These are phyloP conservation scores for Leishmania tropica DNA, from an alignment of 208 protist genomes.

Conservation along the genomic window DNA sequence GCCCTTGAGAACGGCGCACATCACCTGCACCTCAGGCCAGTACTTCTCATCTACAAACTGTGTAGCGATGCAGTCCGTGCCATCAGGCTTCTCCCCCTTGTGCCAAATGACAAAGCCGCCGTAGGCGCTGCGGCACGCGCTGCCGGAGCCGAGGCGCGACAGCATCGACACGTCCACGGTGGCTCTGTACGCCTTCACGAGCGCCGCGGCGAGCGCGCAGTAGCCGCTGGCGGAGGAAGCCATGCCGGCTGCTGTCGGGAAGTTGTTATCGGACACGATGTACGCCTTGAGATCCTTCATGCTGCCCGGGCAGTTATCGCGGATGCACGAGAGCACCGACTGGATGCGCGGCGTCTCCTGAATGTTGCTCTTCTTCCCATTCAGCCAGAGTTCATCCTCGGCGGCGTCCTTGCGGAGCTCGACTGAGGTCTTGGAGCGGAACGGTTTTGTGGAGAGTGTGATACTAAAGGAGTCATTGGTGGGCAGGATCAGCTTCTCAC, in stretches of 20 bases:
- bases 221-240: constrained; percentile 98
- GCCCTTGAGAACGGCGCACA: constrained; percentile 92
- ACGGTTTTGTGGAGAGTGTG: constrained; percentile 94
- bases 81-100: constrained; percentile 86
- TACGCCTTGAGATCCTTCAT: constrained; percentile 71
- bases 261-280: constrained; percentile 98
- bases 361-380: constrained; percentile 88
- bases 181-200: constrained; percentile 67
- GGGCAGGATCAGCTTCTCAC: constrained; percentile 93
- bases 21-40: constrained; percentile 95
- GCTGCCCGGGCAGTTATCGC: constrained; percentile 52
- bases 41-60: constrained; percentile 91
- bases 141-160: constrained; percentile 94
- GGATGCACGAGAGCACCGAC: constrained; percentile 73
- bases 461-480: constrained; percentile 97
- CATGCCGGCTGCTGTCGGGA: constrained; percentile 99
- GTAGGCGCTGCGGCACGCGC: constrained; percentile 97
- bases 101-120: constrained; percentile 99
- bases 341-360: constrained; percentile 69
- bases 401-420: constrained; percentile 60
- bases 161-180: constrained; percentile 90
- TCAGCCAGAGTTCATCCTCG: constrained; percentile 95
- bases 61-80: constrained; percentile 91
- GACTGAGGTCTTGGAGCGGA: constrained; percentile 96
- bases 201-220: constrained; percentile 92